Base-by-base conservation (phyloP, 768 basidiomycete genomes). In the Hypholoma sublateritium region DNA sequence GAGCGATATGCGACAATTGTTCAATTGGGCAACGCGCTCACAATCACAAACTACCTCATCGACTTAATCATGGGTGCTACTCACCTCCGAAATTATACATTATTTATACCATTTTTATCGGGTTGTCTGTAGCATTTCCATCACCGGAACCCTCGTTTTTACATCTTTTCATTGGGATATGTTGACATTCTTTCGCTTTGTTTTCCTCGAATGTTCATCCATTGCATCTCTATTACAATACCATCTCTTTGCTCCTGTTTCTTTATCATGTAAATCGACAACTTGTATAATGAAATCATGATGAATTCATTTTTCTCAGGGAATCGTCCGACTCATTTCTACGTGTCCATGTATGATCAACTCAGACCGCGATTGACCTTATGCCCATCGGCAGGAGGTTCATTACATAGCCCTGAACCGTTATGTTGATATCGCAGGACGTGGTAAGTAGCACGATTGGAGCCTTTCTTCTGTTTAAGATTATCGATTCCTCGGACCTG, bases 1-100 rank as follows among this genome's bases (percentile, higher is more conserved):
- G 21, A 75, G 82, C 59, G 90, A 92, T 65, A 81, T 91, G 78
- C 87, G 89, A 50, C 87, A 90, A 67, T 75, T 91, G 36, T 92
- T 91, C 72, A 82, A 81, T 63, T 90, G 91, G 90, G 84, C 89
- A 48, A 85, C 83, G 56, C 80, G 87, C 59, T 85, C 85, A 56
- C 78, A 78, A 62, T 63, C 77, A 55, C 69, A 68, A 62, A 59
- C 69, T 35, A 60, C 70, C 22, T 62, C 70, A 44, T 67, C 68
- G 54, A 71, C 66, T 69, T 65, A 55, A 60, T 59, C 48, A 17
- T 56, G 39, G 24, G 52, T 21, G 53, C 17, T 55, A 21, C 22
- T 39, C 28, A 25, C 48, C 28, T 36, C 25, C 51, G n/a, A 65
- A 49, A 37, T 58, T 65, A 57, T 58, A 56, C 55, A 58, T 60